Conservation (phyloP, 2,329 filamentous ascomycete species). For the Pyrenochaeta sp. region DNA sequence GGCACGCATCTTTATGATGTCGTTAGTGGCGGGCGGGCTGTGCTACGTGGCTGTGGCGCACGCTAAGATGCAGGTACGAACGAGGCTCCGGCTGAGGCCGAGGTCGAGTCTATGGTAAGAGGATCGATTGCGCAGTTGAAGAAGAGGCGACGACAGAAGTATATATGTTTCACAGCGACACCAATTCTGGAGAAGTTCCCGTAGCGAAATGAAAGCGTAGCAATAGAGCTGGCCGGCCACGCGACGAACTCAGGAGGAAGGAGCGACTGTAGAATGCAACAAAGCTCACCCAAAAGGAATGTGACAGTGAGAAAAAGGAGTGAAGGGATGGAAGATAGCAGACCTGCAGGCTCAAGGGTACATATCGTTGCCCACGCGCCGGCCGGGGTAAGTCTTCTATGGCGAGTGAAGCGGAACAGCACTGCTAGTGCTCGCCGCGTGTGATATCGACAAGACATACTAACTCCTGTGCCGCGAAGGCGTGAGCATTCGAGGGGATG, state of each 20-base stretch:
- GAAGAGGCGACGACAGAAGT: not conserved
- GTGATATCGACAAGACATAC: slow-evolving; percentile 32
- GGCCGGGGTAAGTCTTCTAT: not conserved
- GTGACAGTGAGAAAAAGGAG: slow-evolving; percentile 31
- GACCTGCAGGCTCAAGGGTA: slow-evolving; percentile 11
- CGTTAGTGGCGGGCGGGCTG: slow-evolving; percentile 31
- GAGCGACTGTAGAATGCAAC: slow-evolving; percentile 35
- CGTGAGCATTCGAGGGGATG: slow-evolving; percentile 21
- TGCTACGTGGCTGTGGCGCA: slow-evolving; percentile 33
- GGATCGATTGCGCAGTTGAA: not conserved
- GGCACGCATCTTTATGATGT: slow-evolving; percentile 31
- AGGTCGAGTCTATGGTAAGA: not conserved
- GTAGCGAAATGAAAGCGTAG: not conserved
- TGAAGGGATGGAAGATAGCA: slow-evolving; percentile 16
- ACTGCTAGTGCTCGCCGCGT: slow-evolving; percentile 17
- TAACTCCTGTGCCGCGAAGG: slow-evolving; percentile 23
- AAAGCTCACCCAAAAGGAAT: slow-evolving; percentile 29
- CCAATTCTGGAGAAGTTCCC: not conserved
- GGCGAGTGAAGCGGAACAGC: slow-evolving; percentile 2
- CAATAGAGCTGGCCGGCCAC: slow-evolving; percentile 12
- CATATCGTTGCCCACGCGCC: slow-evolving; percentile 26
- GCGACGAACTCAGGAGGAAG: slow-evolving; percentile 12
- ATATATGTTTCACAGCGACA: not conserved
- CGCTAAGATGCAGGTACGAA: slow-evolving; percentile 28
- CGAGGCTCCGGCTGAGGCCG: slow-evolving; percentile 15